Percentiles rank a stretch among this genome's conserved stretches.
Evolutionary conservation across 2,329 filamentous ascomycete genomes (phyloP).

Genomic region (Aureobasidium vineae): DNA sequence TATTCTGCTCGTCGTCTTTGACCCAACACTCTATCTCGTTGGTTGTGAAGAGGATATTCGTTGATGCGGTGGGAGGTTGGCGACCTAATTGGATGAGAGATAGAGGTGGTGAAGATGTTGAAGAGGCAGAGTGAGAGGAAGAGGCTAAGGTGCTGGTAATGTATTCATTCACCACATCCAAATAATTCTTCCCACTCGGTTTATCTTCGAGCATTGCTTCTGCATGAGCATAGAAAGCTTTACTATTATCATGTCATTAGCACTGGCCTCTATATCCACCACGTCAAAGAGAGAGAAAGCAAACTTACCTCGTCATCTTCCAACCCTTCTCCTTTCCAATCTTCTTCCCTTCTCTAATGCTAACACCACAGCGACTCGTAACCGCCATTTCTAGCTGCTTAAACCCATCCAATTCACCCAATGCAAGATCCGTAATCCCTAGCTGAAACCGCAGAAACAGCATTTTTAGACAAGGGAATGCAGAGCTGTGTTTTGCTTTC

Average conservation of each 20-base stretch:
- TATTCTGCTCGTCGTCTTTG: not conserved
- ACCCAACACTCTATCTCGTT: constrained; percentile 8
- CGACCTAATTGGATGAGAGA: not conserved
- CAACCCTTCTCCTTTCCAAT: not conserved
- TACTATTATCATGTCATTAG: not conserved
- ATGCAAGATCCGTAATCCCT: not conserved
- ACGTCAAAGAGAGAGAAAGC: not conserved
- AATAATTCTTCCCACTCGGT: not conserved
- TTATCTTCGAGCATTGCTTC: not conserved
- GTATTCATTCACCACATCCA: not conserved
- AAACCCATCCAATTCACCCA: not conserved
- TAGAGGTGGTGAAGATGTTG: not conserved
- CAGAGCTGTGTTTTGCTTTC: not conserved
- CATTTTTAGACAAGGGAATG: not conserved
- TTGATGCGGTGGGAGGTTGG: not conserved
- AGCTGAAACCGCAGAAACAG: constrained; percentile 5
- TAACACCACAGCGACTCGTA: not conserved
- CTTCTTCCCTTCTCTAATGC: not conserved
- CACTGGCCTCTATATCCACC: not conserved
- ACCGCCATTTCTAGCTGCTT: not conserved
- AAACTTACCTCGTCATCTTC: constrained; percentile 8
- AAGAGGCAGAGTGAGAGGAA: not conserved
- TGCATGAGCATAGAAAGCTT: not conserved
- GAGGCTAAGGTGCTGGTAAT: not conserved
- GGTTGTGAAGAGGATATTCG: not conserved